phyloP scores from a whole-genome alignment of 371 early-diverging fungal species.

The Mortierella sp. region DNA sequence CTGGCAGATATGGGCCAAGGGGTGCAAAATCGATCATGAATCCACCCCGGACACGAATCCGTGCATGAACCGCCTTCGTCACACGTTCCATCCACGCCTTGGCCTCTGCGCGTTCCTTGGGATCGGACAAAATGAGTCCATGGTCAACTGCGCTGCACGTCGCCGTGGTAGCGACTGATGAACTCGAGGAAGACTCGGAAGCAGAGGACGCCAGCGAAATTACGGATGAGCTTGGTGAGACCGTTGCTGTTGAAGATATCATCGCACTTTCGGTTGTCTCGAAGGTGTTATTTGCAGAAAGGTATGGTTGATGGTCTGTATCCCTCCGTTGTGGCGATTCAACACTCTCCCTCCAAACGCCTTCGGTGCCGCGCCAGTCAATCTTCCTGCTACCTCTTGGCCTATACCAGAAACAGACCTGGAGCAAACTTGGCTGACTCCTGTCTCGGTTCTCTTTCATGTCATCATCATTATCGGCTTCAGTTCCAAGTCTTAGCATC shows the following conservation, averaged over 20 bases:
- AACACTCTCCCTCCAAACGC: slow-evolving; percentile 16
- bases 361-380: slow-evolving; percentile 49
- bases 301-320: no score
- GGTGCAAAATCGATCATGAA: slow-evolving; percentile 79
- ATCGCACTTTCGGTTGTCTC: not conserved
- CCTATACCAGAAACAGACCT: slow-evolving; percentile 54
- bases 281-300: no score
- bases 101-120: slow-evolving; percentile 46
- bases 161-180: slow-evolving; percentile 18
- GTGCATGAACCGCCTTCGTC: slow-evolving; percentile 65
- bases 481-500: slow-evolving; percentile 46
- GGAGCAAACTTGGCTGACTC: slow-evolving; percentile 35
- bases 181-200: slow-evolving; percentile 20
- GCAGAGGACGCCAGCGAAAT: slow-evolving; percentile 26
- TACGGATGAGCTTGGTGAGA: slow-evolving; percentile 30
- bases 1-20: slow-evolving; percentile 59
- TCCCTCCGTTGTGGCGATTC: no score
- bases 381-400: slow-evolving; percentile 40
- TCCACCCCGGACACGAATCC: slow-evolving; percentile 63
- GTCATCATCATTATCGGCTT: slow-evolving; percentile 1
- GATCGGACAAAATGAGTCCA: slow-evolving; percentile 25
- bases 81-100: slow-evolving; percentile 58
- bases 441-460: slow-evolving; percentile 5
- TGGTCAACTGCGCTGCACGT: slow-evolving; percentile 4
- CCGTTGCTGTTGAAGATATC: not conserved